phyloP scores from a whole-genome alignment of 2,329 filamentous ascomycete genomes.

The Exophiala mesophila region DNA sequence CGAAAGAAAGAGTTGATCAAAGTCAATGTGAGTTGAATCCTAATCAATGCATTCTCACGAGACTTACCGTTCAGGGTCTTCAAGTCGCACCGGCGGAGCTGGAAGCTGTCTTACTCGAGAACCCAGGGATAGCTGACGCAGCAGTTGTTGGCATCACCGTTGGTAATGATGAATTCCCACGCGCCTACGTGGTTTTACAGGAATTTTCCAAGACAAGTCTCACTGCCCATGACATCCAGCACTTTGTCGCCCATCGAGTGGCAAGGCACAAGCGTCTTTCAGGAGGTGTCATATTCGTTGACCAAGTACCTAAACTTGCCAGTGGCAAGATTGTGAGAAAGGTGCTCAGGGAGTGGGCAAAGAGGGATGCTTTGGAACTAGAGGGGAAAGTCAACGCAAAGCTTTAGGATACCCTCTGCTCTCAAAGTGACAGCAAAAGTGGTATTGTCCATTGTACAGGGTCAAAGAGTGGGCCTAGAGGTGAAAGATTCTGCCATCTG shows the following conservation, averaged over 20 bases:
- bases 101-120: conserved; percentile 49
- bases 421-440: too few species aligned
- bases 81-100: conserved; percentile 56
- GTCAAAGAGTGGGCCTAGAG: too few species aligned
- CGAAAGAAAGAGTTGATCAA: conserved; percentile 51
- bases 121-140: conserved; percentile 50
- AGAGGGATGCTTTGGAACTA: conserved; percentile 49
- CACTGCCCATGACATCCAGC: conserved; percentile 36
- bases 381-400: conserved; percentile 61
- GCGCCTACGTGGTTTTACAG: conserved; percentile 53
- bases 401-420: too few species aligned
- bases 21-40: conserved; percentile 53
- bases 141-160: conserved; percentile 49
- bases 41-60: not conserved
- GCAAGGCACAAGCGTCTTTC: conserved; percentile 50
- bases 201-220: conserved; percentile 40
- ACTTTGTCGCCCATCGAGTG: conserved; percentile 43
- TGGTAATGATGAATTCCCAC: conserved; percentile 37
- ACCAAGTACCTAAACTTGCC: conserved; percentile 53
- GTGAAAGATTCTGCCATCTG: too few species aligned
- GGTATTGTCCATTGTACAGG: too few species aligned
- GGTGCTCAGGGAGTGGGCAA: conserved; percentile 53
- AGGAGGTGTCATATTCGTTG: conserved; percentile 51
- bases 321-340: conserved; percentile 57
- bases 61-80: conserved; percentile 49